Conservation (phyloP, 2,329 filamentous ascomycete species). For the Xylariaceae sp. region DNA sequence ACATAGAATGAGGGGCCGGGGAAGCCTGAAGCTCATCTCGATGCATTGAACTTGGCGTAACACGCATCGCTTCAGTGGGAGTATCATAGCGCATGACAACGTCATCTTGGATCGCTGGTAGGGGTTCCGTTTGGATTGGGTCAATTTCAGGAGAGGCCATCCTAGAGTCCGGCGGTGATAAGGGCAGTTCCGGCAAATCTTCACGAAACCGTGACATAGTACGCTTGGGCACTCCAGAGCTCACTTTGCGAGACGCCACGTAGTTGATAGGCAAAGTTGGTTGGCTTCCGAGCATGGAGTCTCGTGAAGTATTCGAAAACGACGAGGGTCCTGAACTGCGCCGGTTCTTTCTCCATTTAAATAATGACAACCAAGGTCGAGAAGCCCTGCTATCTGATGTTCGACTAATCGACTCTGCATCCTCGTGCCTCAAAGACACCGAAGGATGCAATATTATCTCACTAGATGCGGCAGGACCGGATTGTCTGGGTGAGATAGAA, state of each 20-base stretch:
- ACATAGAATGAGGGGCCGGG: constrained; percentile 68
- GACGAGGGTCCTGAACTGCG: constrained; percentile 62
- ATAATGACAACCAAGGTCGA: constrained; percentile 67
- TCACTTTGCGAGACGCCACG: constrained; percentile 31
- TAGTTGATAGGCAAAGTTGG: constrained; percentile 33
- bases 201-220: constrained; percentile 90
- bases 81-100: constrained; percentile 42
- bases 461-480: constrained; percentile 36
- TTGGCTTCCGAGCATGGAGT: constrained; percentile 64
- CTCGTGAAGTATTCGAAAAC: constrained; percentile 88
- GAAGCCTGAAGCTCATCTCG: constrained; percentile 43
- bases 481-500: constrained; percentile 46
- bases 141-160: constrained; percentile 72
- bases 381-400: constrained; percentile 51
- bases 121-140: constrained; percentile 26
- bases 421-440: constrained; percentile 39
- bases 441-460: constrained; percentile 29
- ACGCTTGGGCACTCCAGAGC: constrained; percentile 59
- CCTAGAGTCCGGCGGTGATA: constrained; percentile 81
- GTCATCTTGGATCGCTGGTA: constrained; percentile 33
- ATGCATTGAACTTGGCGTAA: constrained; percentile 43
- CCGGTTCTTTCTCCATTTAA: constrained; percentile 64
- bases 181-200: constrained; percentile 79
- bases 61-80: constrained; percentile 41
- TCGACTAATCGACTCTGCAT: constrained; percentile 49